Evolutionary conservation across 306 rosid species (phyloP).

Genomic region (Cucurbita ficifolia): DNA sequence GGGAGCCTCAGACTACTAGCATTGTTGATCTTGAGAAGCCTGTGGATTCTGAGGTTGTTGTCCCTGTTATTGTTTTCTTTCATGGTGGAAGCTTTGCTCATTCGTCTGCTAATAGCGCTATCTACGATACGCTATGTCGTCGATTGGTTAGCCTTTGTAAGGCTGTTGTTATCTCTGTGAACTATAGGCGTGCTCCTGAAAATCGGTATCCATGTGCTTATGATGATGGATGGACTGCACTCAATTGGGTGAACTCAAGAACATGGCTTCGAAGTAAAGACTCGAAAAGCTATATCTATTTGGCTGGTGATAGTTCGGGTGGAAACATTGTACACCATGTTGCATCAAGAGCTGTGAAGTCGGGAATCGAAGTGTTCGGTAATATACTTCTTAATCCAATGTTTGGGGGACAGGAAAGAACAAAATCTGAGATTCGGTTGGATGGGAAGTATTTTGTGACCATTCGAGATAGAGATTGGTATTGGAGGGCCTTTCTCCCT

Average conservation of each 20-base stretch:
- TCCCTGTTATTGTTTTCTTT: slow-evolving; percentile 73
- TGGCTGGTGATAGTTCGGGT: slow-evolving; percentile 95
- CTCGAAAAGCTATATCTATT: slow-evolving; percentile 58
- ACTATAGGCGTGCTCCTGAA: slow-evolving; percentile 86
- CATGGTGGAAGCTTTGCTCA: slow-evolving; percentile 99
- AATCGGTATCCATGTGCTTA: slow-evolving; percentile 71
- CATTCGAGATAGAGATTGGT: slow-evolving; percentile 80
- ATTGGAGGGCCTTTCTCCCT: slow-evolving; percentile 97
- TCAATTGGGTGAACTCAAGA: slow-evolving; percentile 64
- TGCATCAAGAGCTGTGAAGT: slow-evolving; percentile 54
- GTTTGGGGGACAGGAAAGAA: slow-evolving; percentile 83
- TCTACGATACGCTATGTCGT: slow-evolving; percentile 77
- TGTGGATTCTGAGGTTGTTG: slow-evolving; percentile 38
- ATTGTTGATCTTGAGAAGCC: slow-evolving; percentile 63
- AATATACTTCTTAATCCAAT: slow-evolving; percentile 79
- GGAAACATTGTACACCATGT: slow-evolving; percentile 96
- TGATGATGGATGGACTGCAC: slow-evolving; percentile 91
- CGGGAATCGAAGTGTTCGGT: slow-evolving; percentile 60
- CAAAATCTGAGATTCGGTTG: slow-evolving; percentile 54
- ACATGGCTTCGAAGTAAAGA: slow-evolving; percentile 83
- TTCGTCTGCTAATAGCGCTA: slow-evolving; percentile 83
- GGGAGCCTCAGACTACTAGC: slow-evolving; percentile 20
- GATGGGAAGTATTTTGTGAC: slow-evolving; percentile 91
- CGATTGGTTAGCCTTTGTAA: slow-evolving; percentile 66
- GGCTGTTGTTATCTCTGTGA: slow-evolving; percentile 80